Evolutionary conservation across 129 eudicot genomes (phyloP).

Genomic region (Centella asiatica): DNA sequence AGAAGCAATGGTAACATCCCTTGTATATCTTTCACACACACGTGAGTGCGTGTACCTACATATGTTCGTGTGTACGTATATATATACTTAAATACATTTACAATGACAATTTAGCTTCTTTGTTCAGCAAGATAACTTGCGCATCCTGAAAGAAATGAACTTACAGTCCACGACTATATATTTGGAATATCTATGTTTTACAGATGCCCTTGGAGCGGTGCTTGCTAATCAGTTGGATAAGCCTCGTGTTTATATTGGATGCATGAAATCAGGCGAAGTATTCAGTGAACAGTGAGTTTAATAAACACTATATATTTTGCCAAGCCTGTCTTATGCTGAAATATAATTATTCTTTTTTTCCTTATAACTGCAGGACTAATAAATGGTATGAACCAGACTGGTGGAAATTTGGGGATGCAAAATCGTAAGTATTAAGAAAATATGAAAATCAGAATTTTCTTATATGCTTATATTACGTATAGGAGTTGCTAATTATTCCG

Average conservation of each 20-base stretch:
- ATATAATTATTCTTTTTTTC: conserved; percentile 3
- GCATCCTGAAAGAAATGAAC: background rate
- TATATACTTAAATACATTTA: too few species aligned
- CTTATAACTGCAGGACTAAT: conserved; percentile 40
- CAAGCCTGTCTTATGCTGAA: background rate
- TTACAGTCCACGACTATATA: background rate
- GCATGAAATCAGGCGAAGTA: conserved; percentile 93
- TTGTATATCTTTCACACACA: too few species aligned
- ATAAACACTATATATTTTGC: conserved; percentile 2
- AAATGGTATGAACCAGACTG: conserved; percentile 97
- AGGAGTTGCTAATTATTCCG: background rate
- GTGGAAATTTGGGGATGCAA: conserved; percentile 93
- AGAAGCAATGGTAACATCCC: too few species aligned
- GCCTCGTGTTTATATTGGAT: conserved; percentile 80
- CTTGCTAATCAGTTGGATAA: conserved; percentile 59
- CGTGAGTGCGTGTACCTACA: too few species aligned
- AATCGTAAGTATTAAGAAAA: conserved; percentile 63
- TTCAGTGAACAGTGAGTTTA: conserved; percentile 69
- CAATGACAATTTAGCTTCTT: background rate
- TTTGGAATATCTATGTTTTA: conserved; percentile 12
- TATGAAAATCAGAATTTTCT: background rate
- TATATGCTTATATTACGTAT: background rate
- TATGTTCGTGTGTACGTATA: too few species aligned
- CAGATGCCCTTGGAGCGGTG: conserved; percentile 70
- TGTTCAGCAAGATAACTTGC: background rate